Base-by-base conservation (phyloP, 2,329 filamentous ascomycete genomes). In the Ophiostoma perfectum region DNA sequence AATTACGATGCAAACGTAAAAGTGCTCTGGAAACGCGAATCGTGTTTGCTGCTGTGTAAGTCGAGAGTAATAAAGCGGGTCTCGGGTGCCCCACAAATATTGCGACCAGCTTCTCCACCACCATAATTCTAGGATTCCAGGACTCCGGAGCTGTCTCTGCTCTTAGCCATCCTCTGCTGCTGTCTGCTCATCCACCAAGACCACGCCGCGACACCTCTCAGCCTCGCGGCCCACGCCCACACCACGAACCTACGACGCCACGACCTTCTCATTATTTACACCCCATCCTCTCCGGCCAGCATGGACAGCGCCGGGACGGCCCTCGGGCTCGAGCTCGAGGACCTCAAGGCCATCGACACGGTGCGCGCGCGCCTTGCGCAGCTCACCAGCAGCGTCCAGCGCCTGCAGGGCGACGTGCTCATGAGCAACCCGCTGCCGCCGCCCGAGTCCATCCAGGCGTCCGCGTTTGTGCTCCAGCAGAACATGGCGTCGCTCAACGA, bases 391-490 rank as follows among this genome's bases (percentile, higher is more conserved):
- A 91, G 86, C 73, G 85, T 93, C 27, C 82, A 80, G 69, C 89
- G 88, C 55, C 80, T 93, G 36, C 84, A 86, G 73, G 78, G 81
- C 72, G 84, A 87, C 73, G 80, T 92, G 52, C 77, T 85, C 52
- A 82, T 83, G 70, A 86, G 83, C 76, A 85, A 89, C 67, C 88
- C 88, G 38, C 81, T 93, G 5, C 90, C 90, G 39, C 83, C 83
- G 68, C 85, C 87, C 89, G 83, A 86, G 63, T 91, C 89, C 14
- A 83, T 93, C 64, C 88, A 92, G 76, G 86, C 86, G n/a, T 89
- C 88, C 64, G 84, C 88, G 60, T 83, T 84, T 71, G 91, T 93
- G 75, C 84, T 93, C 66, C 88, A 89, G 72, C 84, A 84, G 72
- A 91, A 91, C 76, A 84, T 95, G 52, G 80, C 84, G 71, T 86